Conservation (phyloP, 768 basidiomycete genomes). For the Holtermannia corniformis region DNA sequence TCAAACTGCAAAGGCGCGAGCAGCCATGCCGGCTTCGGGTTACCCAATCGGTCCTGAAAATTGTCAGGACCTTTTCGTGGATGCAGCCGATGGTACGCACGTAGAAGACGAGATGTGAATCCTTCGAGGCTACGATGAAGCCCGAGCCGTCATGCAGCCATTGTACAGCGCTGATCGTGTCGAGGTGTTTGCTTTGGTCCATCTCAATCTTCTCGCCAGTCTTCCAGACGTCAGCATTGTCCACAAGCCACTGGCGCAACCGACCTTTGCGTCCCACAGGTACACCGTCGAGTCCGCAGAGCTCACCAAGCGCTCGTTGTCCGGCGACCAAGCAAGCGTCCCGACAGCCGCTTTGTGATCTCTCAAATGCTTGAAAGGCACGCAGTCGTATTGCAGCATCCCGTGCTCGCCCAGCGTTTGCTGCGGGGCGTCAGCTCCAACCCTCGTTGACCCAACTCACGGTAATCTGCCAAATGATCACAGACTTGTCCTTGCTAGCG, state of each 20-base stretch:
- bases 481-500: conserved; percentile 74
- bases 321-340: conserved; percentile 84
- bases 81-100: conserved; percentile 37
- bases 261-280: conserved; percentile 82
- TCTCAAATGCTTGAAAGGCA: conserved; percentile 44
- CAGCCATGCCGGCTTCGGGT: conserved; percentile 59
- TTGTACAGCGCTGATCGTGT: conserved; percentile 72
- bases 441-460: conserved; percentile 48
- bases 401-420: conserved; percentile 46
- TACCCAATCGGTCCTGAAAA: conserved; percentile 70
- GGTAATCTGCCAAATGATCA: conserved; percentile 79
- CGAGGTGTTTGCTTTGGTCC: conserved; percentile 49
- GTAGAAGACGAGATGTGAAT: conserved; percentile 52
- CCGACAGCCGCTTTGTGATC: conserved; percentile 74
- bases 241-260: conserved; percentile 10
- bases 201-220: conserved; percentile 12
- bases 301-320: conserved; percentile 73
- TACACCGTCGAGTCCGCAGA: conserved; percentile 71
- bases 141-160: conserved; percentile 85
- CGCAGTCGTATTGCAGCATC: conserved; percentile 46
- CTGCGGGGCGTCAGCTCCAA: conserved; percentile 1
- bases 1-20: conserved; percentile 67
- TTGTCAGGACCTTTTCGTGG: conserved; percentile 4
- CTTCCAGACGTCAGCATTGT: conserved; percentile 6
- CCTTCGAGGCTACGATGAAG: conserved; percentile 81